Evolutionary conservation across 192 early-diverging fungal genomes (phyloP).

Genomic region (Anaeromyces robustus): DNA sequence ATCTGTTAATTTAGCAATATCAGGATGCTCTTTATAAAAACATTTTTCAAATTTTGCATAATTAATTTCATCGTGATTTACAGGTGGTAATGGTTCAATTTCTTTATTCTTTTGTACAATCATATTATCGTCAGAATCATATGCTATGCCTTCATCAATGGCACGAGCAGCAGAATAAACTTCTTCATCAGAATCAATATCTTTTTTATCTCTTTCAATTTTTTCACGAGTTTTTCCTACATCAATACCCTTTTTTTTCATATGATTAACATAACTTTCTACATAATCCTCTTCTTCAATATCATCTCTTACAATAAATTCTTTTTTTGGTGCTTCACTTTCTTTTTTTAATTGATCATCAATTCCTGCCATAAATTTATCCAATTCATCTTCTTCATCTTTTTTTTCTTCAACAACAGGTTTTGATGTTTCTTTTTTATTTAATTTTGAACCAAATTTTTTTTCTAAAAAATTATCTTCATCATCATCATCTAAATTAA

Average conservation of each 20-base stretch:
- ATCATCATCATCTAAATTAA: not conserved
- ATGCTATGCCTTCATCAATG: conserved; percentile 20
- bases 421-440: not conserved
- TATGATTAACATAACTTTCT: conserved; percentile 56
- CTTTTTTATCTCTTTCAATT: conserved; percentile 16
- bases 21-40: conserved; percentile 63
- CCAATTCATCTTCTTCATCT: conserved; percentile 57
- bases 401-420: conserved; percentile 7
- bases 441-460: not conserved
- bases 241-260: conserved; percentile 56
- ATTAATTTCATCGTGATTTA: conserved; percentile 48
- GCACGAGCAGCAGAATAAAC: conserved; percentile 67
- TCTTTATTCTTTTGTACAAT: conserved; percentile 32
- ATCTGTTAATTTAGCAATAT: conserved; percentile 43
- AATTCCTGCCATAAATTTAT: conserved; percentile 71
- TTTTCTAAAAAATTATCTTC: not conserved
- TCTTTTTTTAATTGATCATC: conserved; percentile 27
- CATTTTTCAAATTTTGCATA: conserved; percentile 59
- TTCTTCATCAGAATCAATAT: conserved; percentile 66
- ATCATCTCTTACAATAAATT: conserved; percentile 36
- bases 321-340: conserved; percentile 24
- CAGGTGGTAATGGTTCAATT: conserved; percentile 42
- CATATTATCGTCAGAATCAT: conserved; percentile 9
- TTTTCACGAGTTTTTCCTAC: conserved; percentile 37
- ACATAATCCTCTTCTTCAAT: conserved; percentile 62